Percentiles rank a stretch among this genome's conserved stretches.
These are phyloP conservation scores for Chaetomium fimeti DNA, from an alignment of 495 filamentous ascomycete genomes.

Conservation along the genomic window DNA sequence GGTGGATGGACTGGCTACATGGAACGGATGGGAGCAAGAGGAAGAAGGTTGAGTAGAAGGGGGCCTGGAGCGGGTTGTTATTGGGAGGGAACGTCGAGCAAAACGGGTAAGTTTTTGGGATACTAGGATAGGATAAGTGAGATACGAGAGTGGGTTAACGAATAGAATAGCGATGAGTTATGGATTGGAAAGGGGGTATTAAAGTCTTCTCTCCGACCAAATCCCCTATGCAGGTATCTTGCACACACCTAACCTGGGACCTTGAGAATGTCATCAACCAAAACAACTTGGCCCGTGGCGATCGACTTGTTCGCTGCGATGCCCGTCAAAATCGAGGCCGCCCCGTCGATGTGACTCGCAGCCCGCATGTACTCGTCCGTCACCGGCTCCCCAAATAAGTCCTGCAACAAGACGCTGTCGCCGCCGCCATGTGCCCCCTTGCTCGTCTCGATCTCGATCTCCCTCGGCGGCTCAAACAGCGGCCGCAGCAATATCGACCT, in stretches of 20 bases:
- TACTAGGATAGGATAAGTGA: no score
- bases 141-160: no score
- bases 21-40: slow-evolving; percentile 38
- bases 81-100: not conserved
- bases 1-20: slow-evolving; percentile 45
- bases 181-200: not conserved
- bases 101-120: not conserved
- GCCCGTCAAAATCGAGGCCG: slow-evolving; percentile 55
- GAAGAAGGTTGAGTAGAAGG: slow-evolving; percentile 19
- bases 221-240: not conserved
- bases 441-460: slow-evolving; percentile 43
- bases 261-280: slow-evolving; percentile 44
- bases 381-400: slow-evolving; percentile 45
- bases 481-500: slow-evolving; percentile 40
- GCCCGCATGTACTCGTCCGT: slow-evolving; percentile 46
- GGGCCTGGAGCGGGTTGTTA: not conserved
- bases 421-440: slow-evolving; percentile 48
- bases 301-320: slow-evolving; percentile 59
- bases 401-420: slow-evolving; percentile 46
- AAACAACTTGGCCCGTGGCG: slow-evolving; percentile 51
- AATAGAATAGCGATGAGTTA: not conserved
- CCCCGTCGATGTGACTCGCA: slow-evolving; percentile 55
- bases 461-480: slow-evolving; percentile 46
- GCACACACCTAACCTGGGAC: not conserved
- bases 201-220: not conserved